Conservation (phyloP, 257 asterid genomes). For the Lavandula angustifolia region DNA sequence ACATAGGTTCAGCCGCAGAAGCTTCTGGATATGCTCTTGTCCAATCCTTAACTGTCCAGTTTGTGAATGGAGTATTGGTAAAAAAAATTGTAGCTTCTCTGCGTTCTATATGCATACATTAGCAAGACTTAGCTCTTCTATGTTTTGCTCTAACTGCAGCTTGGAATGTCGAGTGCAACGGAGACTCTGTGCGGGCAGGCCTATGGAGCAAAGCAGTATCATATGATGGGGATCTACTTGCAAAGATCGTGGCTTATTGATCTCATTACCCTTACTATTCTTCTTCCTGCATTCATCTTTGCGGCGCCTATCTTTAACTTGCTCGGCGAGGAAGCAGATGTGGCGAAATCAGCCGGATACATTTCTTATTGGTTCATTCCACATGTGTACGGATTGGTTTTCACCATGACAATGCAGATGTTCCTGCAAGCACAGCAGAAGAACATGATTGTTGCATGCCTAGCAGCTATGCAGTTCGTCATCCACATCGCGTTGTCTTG, state of each 20-base stretch:
- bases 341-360: conserved; percentile 31
- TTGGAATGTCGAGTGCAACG: conserved; percentile 68
- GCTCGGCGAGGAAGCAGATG: conserved; percentile 23
- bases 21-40: conserved; percentile 14
- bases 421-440: conserved; percentile 39
- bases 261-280: conserved; percentile 31
- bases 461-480: conserved; percentile 20
- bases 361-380: conserved; percentile 37
- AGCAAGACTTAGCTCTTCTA: no score
- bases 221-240: conserved; percentile 51
- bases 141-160: conserved; percentile 25
- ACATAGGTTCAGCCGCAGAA: not conserved
- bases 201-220: conserved; percentile 45
- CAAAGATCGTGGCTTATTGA: conserved; percentile 56
- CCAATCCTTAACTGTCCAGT: not conserved
- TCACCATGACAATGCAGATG: conserved; percentile 37
- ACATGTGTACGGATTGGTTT: conserved; percentile 19
- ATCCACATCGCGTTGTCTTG: conserved; percentile 31
- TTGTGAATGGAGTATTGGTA: conserved; percentile 12
- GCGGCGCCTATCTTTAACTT: conserved; percentile 42
- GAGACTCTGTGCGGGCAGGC: conserved; percentile 74
- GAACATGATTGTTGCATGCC: conserved; percentile 32
- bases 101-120: no score
- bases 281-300: conserved; percentile 48
- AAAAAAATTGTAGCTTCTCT: not conserved